Evolutionary conservation across 2,329 filamentous ascomycete genomes (phyloP).

Genomic region (Fusarium sp.): DNA sequence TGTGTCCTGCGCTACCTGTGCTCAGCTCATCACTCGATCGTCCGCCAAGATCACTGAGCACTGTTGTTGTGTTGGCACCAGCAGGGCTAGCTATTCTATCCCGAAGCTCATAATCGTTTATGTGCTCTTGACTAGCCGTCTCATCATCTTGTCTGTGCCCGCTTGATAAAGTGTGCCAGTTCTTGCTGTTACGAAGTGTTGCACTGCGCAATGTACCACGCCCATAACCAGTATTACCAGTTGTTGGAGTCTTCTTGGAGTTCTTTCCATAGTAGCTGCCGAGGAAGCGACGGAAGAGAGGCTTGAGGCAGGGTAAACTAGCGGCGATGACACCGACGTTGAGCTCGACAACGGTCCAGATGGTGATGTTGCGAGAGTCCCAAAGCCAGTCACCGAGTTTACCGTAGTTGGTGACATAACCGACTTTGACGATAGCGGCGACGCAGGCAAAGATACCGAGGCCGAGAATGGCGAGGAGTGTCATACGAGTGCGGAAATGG

Average conservation of each 20-base stretch:
- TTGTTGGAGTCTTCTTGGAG: conserved; percentile 45
- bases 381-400: conserved; percentile 57
- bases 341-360: conserved; percentile 58
- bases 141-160: conserved; percentile 41
- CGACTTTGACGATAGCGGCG: conserved; percentile 57
- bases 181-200: conserved; percentile 38
- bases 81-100: conserved; percentile 30
- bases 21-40: conserved; percentile 47
- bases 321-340: conserved; percentile 55
- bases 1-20: conserved; percentile 14
- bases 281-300: conserved; percentile 51
- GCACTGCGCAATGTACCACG: conserved; percentile 43
- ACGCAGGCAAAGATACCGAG: conserved; percentile 60
- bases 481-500: conserved; percentile 54
- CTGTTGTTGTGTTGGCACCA: conserved; percentile 33
- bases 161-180: conserved; percentile 43
- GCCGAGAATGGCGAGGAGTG: conserved; percentile 56
- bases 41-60: conserved; percentile 39
- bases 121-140: conserved; percentile 47
- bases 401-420: conserved; percentile 55
- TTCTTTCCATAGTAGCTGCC: conserved; percentile 49
- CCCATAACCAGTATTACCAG: conserved; percentile 42
- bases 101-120: conserved; percentile 49
- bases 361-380: conserved; percentile 60
- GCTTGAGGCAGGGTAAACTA: conserved; percentile 52